Conservation (phyloP, 106 monocot species). For the Agapanthus africanus region DNA sequence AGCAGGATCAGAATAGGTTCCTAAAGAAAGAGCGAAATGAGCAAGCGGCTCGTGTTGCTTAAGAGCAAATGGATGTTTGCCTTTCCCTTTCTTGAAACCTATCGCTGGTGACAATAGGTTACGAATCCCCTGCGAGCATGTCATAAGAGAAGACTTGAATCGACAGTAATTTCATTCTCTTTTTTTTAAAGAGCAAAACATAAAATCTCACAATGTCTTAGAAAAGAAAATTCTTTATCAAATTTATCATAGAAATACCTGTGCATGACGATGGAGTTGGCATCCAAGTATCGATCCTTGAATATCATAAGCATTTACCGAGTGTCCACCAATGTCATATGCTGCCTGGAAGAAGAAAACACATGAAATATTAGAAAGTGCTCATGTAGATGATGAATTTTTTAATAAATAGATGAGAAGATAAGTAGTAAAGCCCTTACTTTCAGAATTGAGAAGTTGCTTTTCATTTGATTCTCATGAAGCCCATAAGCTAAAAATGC, state of each 20-base stretch:
- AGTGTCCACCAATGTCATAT: constrained; percentile 57
- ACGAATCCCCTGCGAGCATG: constrained; percentile 28
- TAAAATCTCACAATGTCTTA: neutral
- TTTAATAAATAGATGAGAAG: neutral
- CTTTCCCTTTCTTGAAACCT: constrained; percentile 28
- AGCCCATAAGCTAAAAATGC: constrained; percentile 48
- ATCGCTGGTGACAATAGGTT: constrained; percentile 23
- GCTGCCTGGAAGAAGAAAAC: constrained; percentile 35
- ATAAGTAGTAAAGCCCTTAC: constrained; percentile 11
- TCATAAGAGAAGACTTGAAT: neutral
- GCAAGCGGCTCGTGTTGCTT: constrained; percentile 52
- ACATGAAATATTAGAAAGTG: neutral
- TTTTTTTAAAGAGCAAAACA: neutral
- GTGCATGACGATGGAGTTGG: constrained; percentile 26
- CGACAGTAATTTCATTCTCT: neutral
- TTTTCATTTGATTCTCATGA: constrained; percentile 32
- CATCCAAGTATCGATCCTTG: constrained; percentile 60
- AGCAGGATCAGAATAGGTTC: constrained; percentile 73
- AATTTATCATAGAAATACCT: constrained; percentile 16
- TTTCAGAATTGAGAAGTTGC: constrained; percentile 27
- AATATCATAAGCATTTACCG: constrained; percentile 51
- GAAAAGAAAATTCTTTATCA: neutral
- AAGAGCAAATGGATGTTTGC: constrained; percentile 53
- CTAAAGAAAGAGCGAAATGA: constrained; percentile 74
- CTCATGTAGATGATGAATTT: neutral